phyloP scores from a whole-genome alignment of 202 grass and related monocot species.

The Dendrocalamus latiflorus region DNA sequence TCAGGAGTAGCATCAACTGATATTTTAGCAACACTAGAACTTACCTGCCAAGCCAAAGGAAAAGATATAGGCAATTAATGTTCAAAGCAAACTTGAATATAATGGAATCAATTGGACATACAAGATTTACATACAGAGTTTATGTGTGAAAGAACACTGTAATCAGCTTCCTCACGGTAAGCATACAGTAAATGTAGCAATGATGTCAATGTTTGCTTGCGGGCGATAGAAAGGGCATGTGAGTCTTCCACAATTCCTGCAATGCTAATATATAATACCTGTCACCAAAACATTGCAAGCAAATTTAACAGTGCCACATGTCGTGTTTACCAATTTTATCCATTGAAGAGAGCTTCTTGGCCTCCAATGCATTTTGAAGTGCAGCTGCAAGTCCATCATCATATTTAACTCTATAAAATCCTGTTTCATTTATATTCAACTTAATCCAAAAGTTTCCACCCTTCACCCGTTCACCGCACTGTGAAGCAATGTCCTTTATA shows the following conservation, averaged over 20 bases:
- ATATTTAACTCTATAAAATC: slow-evolving; percentile 87
- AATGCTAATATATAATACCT: slow-evolving; percentile 34
- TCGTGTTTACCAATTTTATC: slow-evolving; percentile 74
- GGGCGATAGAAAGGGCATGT: slow-evolving; percentile 59
- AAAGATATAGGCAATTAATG: slow-evolving; percentile 9
- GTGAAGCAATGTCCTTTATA: slow-evolving; percentile 32
- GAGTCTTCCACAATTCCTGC: slow-evolving; percentile 71
- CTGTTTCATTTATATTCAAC: slow-evolving; percentile 83
- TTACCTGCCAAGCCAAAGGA: slow-evolving; percentile 44
- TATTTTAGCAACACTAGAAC: slow-evolving; percentile 51
- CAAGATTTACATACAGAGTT: slow-evolving; percentile 52
- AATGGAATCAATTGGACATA: background rate
- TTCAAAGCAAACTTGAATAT: background rate
- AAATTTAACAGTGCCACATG: slow-evolving; percentile 9
- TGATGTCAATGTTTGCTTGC: slow-evolving; percentile 64
- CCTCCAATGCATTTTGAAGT: slow-evolving; percentile 60
- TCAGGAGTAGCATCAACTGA: slow-evolving; percentile 63
- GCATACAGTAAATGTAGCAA: slow-evolving; percentile 66
- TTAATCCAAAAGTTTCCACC: slow-evolving; percentile 67
- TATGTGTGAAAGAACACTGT: slow-evolving; percentile 72
- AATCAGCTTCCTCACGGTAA: slow-evolving; percentile 57
- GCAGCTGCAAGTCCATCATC: slow-evolving; percentile 63
- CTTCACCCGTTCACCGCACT: slow-evolving; percentile 26
- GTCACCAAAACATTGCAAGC: slow-evolving; percentile 3
- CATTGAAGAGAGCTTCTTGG: slow-evolving; percentile 62